Evolutionary conservation across 176 grass and related monocot species (phyloP).

Genomic region (Triticum turgidum): DNA sequence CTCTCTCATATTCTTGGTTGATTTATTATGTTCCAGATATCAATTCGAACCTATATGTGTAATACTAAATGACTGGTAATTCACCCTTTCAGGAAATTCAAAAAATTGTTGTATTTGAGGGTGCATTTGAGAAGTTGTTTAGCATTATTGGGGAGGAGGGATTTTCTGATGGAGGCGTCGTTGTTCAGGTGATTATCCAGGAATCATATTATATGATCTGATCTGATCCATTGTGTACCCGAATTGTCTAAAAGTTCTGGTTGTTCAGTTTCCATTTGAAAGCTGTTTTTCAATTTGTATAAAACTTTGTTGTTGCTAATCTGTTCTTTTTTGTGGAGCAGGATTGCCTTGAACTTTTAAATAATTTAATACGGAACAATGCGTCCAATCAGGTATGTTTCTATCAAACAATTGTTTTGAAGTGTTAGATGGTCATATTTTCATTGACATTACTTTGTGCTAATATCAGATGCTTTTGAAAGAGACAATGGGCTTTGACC

Average conservation of each 20-base stretch:
- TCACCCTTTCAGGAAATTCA: constrained; percentile 85
- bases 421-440: constrained; percentile 21
- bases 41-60: not conserved
- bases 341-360: constrained; percentile 97
- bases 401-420: constrained; percentile 29
- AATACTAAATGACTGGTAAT: constrained; percentile 1
- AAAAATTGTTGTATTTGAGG: constrained; percentile 99
- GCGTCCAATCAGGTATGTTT: constrained; percentile 87
- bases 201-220: constrained; percentile 8
- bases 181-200: constrained; percentile 82
- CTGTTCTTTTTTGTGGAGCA: constrained; percentile 35
- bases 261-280: not conserved
- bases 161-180: constrained; percentile 94
- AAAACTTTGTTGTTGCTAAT: constrained; percentile 35
- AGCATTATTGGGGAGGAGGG: constrained; percentile 99
- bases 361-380: constrained; percentile 88
- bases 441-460: constrained; percentile 34
- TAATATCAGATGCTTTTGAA: constrained; percentile 85
- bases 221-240: constrained; percentile 15
- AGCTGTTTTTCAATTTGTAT: constrained; percentile 22
- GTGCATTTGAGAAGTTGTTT: constrained; percentile 98
- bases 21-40: not conserved
- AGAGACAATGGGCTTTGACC: constrained; percentile 97
- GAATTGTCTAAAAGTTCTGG: not conserved
- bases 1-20: constrained; percentile 32